phyloP scores from a whole-genome alignment of 2,329 filamentous ascomycete species.

The Dactylellina leptospora region DNA sequence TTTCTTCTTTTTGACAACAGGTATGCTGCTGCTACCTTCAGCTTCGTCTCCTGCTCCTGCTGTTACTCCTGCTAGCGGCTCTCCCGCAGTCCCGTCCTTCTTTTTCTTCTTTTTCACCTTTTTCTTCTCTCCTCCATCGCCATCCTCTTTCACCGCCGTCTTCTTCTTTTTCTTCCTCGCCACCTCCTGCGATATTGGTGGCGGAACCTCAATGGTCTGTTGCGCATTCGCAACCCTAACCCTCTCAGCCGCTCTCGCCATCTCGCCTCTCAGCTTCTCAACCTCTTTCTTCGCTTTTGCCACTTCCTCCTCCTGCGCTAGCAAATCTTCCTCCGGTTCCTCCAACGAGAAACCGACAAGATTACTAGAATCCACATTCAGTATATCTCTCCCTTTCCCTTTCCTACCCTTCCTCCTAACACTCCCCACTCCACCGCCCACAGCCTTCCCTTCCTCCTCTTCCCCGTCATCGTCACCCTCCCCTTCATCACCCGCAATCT shows the following conservation, averaged over 20 bases:
- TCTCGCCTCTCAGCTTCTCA: constrained; percentile 83
- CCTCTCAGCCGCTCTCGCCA: constrained; percentile 77
- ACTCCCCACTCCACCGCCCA: constrained; percentile 45
- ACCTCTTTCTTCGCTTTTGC: constrained; percentile 86
- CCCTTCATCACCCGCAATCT: constrained; percentile 78
- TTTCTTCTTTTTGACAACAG: constrained; percentile 65
- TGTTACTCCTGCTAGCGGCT: background rate
- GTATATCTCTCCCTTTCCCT: constrained; percentile 66
- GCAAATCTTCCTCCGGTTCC: constrained; percentile 70
- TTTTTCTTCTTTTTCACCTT: constrained; percentile 44
- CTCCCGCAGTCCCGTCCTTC: constrained; percentile 19
- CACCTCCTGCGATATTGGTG: constrained; percentile 13
- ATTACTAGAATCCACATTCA: constrained; percentile 87
- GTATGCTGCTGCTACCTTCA: constrained; percentile 51
- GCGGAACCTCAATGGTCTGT: constrained; percentile 62
- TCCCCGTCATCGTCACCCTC: constrained; percentile 65
- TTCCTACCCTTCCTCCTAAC: constrained; percentile 65
- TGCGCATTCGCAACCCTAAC: constrained; percentile 75
- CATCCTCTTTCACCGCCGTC: constrained; percentile 2
- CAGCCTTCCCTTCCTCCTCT: constrained; percentile 55
- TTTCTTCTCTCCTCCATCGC: constrained; percentile 22
- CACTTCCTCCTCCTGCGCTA: constrained; percentile 87
- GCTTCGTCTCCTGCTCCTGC: constrained; percentile 51
- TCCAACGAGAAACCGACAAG: constrained; percentile 77
- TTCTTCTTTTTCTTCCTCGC: constrained; percentile 71